phyloP scores from a whole-genome alignment of 306 rosid species.

The Betula pendula region DNA sequence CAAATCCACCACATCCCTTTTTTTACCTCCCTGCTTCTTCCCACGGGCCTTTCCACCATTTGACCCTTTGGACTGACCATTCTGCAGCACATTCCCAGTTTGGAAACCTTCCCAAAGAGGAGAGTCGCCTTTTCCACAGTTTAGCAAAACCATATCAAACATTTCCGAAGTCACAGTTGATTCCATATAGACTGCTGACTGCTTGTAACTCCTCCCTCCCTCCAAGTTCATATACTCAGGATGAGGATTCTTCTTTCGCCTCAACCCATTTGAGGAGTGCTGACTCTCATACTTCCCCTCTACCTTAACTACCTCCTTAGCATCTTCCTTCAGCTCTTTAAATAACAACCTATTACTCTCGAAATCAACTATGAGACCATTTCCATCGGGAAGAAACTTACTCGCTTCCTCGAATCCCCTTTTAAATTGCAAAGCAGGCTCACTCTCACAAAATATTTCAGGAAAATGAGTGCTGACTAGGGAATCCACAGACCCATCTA shows the following conservation, averaged over 20 bases:
- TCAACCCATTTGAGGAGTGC: constrained; percentile 9
- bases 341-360: constrained; percentile 15
- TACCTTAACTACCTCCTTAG: constrained; percentile 15
- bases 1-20: constrained; percentile 40
- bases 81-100: constrained; percentile 25
- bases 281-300: constrained; percentile 21
- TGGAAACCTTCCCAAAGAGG: constrained; percentile 28
- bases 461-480: constrained; percentile 35
- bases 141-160: constrained; percentile 36
- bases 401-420: constrained; percentile 42
- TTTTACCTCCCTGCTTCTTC: constrained; percentile 36
- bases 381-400: constrained; percentile 38
- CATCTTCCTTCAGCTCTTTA: constrained; percentile 27
- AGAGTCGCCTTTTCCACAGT: constrained; percentile 22
- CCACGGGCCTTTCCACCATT: constrained; percentile 32
- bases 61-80: constrained; percentile 30
- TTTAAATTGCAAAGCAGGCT: constrained; percentile 32
- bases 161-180: constrained; percentile 36
- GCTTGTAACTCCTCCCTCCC: constrained; percentile 37
- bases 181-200: constrained; percentile 26
- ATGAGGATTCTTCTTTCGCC: constrained; percentile 39
- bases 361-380: constrained; percentile 13
- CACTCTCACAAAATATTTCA: constrained; percentile 24
- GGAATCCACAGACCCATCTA: constrained; percentile 34
- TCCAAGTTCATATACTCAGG: constrained; percentile 13